phyloP scores from a whole-genome alignment of 106 monocot genomes.

The Cymbidium sinense region DNA sequence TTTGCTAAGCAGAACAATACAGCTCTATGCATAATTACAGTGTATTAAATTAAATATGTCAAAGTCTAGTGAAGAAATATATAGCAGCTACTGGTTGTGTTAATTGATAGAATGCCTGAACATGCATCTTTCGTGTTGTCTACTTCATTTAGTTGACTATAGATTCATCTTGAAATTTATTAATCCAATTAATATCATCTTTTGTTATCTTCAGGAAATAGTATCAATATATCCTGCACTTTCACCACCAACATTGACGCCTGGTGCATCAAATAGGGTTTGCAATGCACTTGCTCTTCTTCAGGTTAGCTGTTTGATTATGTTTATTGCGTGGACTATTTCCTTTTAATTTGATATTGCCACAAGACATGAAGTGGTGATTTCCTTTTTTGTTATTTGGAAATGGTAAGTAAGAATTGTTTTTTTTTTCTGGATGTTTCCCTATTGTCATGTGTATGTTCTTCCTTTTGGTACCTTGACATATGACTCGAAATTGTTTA shows the following conservation, averaged over 20 bases:
- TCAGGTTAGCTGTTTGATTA: constrained; percentile 47
- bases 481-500: not conserved
- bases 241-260: constrained; percentile 91
- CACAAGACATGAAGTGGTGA: no score
- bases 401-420: no score
- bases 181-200: constrained; percentile 1
- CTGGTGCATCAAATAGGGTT: constrained; percentile 92
- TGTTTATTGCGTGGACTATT: not conserved
- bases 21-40: not conserved
- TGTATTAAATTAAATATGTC: not conserved
- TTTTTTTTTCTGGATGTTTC: no score
- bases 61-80: not conserved
- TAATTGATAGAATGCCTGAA: not conserved
- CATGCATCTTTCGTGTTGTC: not conserved
- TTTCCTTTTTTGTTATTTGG: no score
- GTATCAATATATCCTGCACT: constrained; percentile 90
- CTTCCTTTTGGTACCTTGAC: not conserved
- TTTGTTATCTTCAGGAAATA: constrained; percentile 65
- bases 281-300: constrained; percentile 99
- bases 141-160: not conserved
- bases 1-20: not conserved
- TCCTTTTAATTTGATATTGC: not conserved
- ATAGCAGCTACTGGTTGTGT: not conserved
- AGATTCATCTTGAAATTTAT: constrained; percentile 1
- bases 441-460: no score